Conservation (phyloP, 75 land plant genomes). For the Cryptomeria japonica region DNA sequence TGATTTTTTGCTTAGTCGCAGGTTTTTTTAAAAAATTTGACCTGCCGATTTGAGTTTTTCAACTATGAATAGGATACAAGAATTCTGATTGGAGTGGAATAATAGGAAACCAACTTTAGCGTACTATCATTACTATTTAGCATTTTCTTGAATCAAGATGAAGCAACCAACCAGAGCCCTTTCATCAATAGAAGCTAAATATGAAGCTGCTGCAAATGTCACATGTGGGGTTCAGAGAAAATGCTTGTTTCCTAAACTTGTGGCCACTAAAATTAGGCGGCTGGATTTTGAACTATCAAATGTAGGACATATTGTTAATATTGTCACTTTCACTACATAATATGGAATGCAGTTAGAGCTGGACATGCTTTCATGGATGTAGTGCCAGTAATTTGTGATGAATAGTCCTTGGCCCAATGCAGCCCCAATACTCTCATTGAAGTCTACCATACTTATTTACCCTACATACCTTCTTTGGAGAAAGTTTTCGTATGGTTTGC, state of each 20-base stretch:
- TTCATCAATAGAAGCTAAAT: neutral
- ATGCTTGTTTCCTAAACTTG: neutral
- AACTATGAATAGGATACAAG: too few relatives aligned
- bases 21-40: too few relatives aligned
- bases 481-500: neutral
- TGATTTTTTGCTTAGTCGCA: too few relatives aligned
- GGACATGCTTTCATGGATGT: neutral
- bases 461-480: neutral
- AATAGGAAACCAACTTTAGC: neutral
- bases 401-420: neutral
- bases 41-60: too few relatives aligned
- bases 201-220: neutral
- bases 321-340: neutral
- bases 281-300: neutral
- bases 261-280: neutral
- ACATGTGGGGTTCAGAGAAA: neutral
- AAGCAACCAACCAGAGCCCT: neutral
- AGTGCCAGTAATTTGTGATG: neutral
- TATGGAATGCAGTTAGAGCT: neutral
- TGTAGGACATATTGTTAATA: too few relatives aligned
- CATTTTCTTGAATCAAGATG: neutral
- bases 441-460: neutral
- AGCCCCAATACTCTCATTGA: neutral
- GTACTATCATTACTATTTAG: neutral
- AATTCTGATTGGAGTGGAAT: too few relatives aligned